Conservation (phyloP, 805 yeast species). For the Hemisphaericaspora nanyangensis region DNA sequence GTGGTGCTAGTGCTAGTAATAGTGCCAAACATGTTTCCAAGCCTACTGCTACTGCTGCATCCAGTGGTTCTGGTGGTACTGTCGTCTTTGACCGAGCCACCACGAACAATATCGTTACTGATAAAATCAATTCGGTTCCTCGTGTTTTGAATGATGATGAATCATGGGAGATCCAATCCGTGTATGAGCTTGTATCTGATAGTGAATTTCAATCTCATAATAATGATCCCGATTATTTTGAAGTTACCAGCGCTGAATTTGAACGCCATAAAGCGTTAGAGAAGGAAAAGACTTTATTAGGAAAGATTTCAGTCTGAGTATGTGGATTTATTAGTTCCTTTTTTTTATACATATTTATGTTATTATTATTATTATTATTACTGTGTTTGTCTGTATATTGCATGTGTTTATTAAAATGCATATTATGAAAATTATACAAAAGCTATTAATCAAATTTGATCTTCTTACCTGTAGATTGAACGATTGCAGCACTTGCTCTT, state of each 20-base stretch:
- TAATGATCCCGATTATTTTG: slow-evolving; percentile 48
- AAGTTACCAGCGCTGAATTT: slow-evolving; percentile 25
- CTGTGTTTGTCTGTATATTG: too few relatives aligned
- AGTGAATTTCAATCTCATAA: slow-evolving; percentile 42
- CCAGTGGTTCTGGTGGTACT: slow-evolving; percentile 12
- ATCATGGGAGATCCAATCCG: slow-evolving; percentile 13
- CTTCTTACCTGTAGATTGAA: slow-evolving; percentile 87
- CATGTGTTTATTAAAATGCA: too few relatives aligned
- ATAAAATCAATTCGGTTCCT: too few relatives aligned
- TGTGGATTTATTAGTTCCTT: too few relatives aligned
- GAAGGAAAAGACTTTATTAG: slow-evolving; percentile 3
- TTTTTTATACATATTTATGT: too few relatives aligned
- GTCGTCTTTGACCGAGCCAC: slow-evolving; percentile 10
- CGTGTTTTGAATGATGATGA: slow-evolving; percentile 3
- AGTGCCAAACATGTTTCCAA: too few relatives aligned
- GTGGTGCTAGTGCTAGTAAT: background rate
- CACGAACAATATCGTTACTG: too few relatives aligned
- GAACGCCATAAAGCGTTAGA: slow-evolving; percentile 15
- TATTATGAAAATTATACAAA: too few relatives aligned
- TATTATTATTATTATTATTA: too few relatives aligned
- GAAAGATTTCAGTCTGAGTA: background rate
- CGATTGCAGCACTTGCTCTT: slow-evolving; percentile 86
- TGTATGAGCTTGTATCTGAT: slow-evolving; percentile 48
- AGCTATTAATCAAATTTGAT: slow-evolving; percentile 54
- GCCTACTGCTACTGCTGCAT: slow-evolving; percentile 10